A percentile compares a stretch with the other conserved stretches of the same genome.
These are phyloP conservation scores for Hypsizygus ulmarius DNA, from an alignment of 1,284 basidiomycete genomes.

Conservation along the genomic window DNA sequence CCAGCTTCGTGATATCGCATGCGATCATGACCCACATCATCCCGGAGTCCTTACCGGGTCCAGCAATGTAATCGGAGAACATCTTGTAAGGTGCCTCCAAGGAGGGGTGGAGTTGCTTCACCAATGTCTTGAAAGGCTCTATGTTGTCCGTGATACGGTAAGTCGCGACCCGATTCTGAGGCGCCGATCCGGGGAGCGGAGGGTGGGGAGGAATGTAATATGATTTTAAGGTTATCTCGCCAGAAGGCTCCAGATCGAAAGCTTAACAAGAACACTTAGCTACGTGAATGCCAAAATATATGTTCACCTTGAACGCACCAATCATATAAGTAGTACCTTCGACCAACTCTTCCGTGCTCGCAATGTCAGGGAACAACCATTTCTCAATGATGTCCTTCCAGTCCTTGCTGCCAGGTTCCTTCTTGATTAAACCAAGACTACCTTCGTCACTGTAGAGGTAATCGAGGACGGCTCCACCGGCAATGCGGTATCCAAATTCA, in stretches of 20 bases:
- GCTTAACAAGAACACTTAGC: slow-evolving; percentile 5
- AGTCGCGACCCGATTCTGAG: slow-evolving; percentile 2
- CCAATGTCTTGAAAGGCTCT: slow-evolving; percentile 10
- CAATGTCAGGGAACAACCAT: slow-evolving; percentile 18
- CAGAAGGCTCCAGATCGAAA: slow-evolving; percentile 18
- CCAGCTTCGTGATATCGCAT: slow-evolving; percentile 11
- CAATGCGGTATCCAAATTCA: slow-evolving; percentile 14
- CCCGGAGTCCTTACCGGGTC: slow-evolving; percentile 12
- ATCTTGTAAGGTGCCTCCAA: slow-evolving; percentile 13
- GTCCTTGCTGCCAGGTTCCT: slow-evolving; percentile 15
- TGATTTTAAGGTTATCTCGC: slow-evolving; percentile 18
- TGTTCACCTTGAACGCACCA: slow-evolving; percentile 9
- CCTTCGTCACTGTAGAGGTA: slow-evolving; percentile 13
- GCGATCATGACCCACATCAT: slow-evolving; percentile 16
- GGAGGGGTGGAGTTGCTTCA: slow-evolving; percentile 12
- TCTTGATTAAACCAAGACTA: slow-evolving; percentile 15
- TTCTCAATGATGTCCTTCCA: slow-evolving; percentile 18
- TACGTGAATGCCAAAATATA: neutral
- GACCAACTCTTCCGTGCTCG: slow-evolving; percentile 10
- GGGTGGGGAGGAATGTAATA: slow-evolving; percentile 18
- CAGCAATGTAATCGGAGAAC: slow-evolving; percentile 11
- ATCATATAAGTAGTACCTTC: slow-evolving; percentile 16
- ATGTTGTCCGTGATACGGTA: slow-evolving; percentile 13
- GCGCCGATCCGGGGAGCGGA: neutral
- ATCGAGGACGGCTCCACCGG: slow-evolving; percentile 16